These are phyloP conservation scores for Dipteronia dyeriana DNA, from an alignment of 345 rosid genomes.

Conservation along the genomic window DNA sequence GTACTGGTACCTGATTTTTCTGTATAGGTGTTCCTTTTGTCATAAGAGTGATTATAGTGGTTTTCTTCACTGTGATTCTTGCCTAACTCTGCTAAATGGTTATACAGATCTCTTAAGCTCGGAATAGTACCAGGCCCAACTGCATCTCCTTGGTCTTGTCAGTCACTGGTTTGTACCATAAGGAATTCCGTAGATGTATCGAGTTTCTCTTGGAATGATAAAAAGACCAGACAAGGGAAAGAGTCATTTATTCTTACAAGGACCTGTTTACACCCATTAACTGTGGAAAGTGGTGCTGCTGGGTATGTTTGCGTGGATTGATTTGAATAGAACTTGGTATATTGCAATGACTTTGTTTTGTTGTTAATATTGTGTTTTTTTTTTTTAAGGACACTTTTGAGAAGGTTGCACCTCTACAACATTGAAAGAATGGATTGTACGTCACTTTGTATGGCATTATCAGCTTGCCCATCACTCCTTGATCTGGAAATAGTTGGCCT, in stretches of 20 bases:
- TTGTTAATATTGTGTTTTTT: slow-evolving; percentile 23
- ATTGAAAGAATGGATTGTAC: slow-evolving; percentile 55
- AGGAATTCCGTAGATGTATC: slow-evolving; percentile 63
- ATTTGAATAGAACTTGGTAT: background rate
- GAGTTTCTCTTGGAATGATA: slow-evolving; percentile 71
- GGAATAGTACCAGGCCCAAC: slow-evolving; percentile 72
- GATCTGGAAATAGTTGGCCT: slow-evolving; percentile 87
- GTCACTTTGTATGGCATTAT: slow-evolving; percentile 58
- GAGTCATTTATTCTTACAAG: slow-evolving; percentile 68
- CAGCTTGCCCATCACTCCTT: slow-evolving; percentile 67
- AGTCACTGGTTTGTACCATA: slow-evolving; percentile 54
- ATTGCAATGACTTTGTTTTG: background rate
- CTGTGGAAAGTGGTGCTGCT: slow-evolving; percentile 48
- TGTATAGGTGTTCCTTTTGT: background rate
- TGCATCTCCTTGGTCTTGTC: slow-evolving; percentile 49
- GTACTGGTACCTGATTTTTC: background rate
- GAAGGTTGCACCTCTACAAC: slow-evolving; percentile 80
- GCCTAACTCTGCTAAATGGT: slow-evolving; percentile 14
- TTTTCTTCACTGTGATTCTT: slow-evolving; percentile 10
- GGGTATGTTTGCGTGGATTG: slow-evolving; percentile 48
- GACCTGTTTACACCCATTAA: slow-evolving; percentile 63
- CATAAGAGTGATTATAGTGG: background rate
- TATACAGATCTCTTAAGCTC: slow-evolving; percentile 72
- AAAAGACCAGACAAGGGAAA: slow-evolving; percentile 70
- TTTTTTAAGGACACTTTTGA: slow-evolving; percentile 56